Evolutionary conservation across 2,329 filamentous ascomycete species (phyloP).

Genomic region (Simplicillium sp.): DNA sequence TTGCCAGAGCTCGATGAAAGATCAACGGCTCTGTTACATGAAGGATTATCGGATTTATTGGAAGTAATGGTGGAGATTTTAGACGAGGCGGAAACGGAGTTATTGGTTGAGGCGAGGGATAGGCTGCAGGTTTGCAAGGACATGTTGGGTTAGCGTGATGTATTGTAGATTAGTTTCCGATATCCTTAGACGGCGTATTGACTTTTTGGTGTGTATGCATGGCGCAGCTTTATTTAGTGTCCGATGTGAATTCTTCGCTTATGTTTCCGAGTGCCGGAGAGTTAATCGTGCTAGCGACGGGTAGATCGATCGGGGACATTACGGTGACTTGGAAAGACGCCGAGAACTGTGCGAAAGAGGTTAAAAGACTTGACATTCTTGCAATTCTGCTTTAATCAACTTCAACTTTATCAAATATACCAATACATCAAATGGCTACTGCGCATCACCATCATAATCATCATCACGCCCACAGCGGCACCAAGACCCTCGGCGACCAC

Average conservation of each 20-base stretch:
- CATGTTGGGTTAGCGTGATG: constrained; percentile 9
- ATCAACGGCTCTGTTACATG: constrained; percentile 56
- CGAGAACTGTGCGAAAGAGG: no score
- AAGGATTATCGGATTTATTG: constrained; percentile 35
- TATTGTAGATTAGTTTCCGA: neutral
- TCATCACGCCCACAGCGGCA: neutral
- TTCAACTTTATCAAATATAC: neutral
- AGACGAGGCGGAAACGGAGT: constrained; percentile 46
- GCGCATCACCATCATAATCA: constrained; percentile 12
- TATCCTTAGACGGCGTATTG: neutral
- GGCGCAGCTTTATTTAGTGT: neutral
- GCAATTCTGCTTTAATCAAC: no score
- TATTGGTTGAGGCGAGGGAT: constrained; percentile 67
- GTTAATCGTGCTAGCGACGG: neutral
- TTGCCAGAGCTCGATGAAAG: constrained; percentile 61
- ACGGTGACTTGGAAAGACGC: constrained; percentile 1
- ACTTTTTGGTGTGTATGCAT: neutral
- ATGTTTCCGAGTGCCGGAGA: neutral
- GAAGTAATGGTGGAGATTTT: constrained; percentile 32
- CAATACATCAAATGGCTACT: neutral
- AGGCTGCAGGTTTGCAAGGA: constrained; percentile 55
- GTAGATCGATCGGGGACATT: constrained; percentile 3
- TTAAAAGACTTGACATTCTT: no score
- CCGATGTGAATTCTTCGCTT: no score
- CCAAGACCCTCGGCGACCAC: constrained; percentile 9